These are phyloP conservation scores for Hymenoscyphus infarciens DNA, from an alignment of 2,329 filamentous ascomycete species.

Conservation along the genomic window DNA sequence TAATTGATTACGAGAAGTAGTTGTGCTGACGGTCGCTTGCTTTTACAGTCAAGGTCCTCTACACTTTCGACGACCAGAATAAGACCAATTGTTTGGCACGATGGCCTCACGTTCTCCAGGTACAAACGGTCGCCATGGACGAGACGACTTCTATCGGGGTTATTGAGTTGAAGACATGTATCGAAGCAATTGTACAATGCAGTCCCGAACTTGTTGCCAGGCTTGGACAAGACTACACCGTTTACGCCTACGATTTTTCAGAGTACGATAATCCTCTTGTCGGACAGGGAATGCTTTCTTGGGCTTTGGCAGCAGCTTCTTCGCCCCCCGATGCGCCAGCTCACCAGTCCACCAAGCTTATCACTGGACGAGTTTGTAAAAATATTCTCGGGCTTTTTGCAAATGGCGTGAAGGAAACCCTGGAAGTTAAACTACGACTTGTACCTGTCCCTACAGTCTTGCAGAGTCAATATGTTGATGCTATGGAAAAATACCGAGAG, in stretches of 20 bases:
- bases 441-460: conserved; percentile 62
- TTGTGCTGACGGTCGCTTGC: conserved; percentile 9
- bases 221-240: conserved; percentile 76
- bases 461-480: conserved; percentile 57
- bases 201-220: conserved; percentile 83
- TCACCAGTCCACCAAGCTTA: conserved; percentile 62
- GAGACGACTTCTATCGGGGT: conserved; percentile 79
- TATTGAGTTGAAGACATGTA: conserved; percentile 80
- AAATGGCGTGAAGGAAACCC: conserved; percentile 77
- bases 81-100: conserved; percentile 88
- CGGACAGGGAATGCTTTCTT: conserved; percentile 92
- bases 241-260: conserved; percentile 95
- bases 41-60: conserved; percentile 82
- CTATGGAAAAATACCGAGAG: conserved; percentile 58
- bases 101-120: conserved; percentile 72
- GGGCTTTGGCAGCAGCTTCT: conserved; percentile 61
- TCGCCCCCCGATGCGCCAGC: conserved; percentile 50
- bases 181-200: conserved; percentile 71
- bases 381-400: conserved; percentile 82
- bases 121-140: conserved; percentile 78
- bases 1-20: neutral
- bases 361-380: conserved; percentile 87
- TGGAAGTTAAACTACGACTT: conserved; percentile 89
- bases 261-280: conserved; percentile 91
- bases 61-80: conserved; percentile 88